These are phyloP conservation scores for Grammothele lineata DNA, from an alignment of 768 basidiomycete genomes.

Conservation along the genomic window DNA sequence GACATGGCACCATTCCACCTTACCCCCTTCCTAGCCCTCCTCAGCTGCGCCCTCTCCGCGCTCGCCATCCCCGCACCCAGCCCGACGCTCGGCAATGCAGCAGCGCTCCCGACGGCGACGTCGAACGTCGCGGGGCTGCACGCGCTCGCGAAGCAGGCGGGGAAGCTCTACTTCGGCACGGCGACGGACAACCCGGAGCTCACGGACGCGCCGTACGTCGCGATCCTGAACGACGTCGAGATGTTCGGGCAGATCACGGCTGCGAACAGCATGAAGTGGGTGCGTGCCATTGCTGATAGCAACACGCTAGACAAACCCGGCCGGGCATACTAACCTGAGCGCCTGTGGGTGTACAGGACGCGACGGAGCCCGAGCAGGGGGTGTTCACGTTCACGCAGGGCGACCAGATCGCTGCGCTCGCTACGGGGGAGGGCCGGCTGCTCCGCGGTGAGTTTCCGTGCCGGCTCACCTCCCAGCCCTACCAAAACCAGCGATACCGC, in stretches of 20 bases:
- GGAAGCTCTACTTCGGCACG: constrained; percentile 44
- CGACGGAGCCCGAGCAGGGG: constrained; percentile 46
- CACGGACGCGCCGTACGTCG: constrained; percentile 32
- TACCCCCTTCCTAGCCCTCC: constrained; percentile 1
- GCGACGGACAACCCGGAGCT: constrained; percentile 45
- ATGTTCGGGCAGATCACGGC: constrained; percentile 43
- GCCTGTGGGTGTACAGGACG: constrained; percentile 33
- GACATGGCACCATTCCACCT: too few species aligned
- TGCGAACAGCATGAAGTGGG: constrained; percentile 45
- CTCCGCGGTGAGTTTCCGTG: constrained; percentile 33
- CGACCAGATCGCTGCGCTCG: constrained; percentile 41
- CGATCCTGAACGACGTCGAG: constrained; percentile 31
- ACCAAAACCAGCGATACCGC: too few species aligned
- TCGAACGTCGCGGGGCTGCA: constrained; percentile 25
- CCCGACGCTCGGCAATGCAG: constrained; percentile 6
- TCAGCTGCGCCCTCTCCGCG: neutral
- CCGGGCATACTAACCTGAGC: too few species aligned
- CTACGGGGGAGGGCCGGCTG: constrained; percentile 41
- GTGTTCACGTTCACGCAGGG: constrained; percentile 43
- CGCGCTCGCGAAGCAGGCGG: constrained; percentile 32
- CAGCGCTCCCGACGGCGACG: constrained; percentile 8
- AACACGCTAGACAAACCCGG: too few species aligned
- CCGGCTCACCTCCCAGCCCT: neutral
- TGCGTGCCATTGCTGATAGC: neutral
- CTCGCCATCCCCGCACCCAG: neutral